phyloP scores from a whole-genome alignment of 352 stramenopile genomes.

The Globisporangium parvum region DNA sequence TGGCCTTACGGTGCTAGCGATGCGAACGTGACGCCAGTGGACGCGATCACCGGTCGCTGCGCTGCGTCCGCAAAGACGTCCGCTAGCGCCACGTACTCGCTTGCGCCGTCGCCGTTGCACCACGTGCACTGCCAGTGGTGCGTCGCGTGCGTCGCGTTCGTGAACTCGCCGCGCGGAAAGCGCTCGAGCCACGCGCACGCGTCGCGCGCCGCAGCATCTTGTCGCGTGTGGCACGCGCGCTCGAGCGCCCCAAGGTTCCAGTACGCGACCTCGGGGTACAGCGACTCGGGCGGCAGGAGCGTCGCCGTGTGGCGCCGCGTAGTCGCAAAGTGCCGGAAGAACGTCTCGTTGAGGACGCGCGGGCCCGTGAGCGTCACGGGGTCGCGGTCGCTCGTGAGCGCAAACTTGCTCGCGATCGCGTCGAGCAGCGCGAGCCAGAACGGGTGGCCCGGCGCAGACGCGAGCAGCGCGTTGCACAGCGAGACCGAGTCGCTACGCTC shows the following conservation, averaged over 20 bases:
- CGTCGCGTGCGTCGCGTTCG: constrained; percentile 28
- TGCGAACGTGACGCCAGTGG: not conserved
- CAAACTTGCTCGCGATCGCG: constrained; percentile 36
- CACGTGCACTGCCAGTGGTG: constrained; percentile 63
- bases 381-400: constrained; percentile 19
- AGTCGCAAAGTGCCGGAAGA: constrained; percentile 8
- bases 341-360: constrained; percentile 41
- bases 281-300: constrained; percentile 34
- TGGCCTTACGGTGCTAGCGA: not conserved
- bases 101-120: constrained; percentile 29
- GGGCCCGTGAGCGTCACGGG: constrained; percentile 41
- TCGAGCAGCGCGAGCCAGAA: constrained; percentile 51
- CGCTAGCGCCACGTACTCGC: constrained; percentile 21
- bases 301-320: constrained; percentile 8
- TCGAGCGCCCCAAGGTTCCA: constrained; percentile 42
- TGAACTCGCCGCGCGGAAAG: constrained; percentile 44
- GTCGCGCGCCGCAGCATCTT: constrained; percentile 16
- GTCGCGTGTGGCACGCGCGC: constrained; percentile 15
- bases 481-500: constrained; percentile 21
- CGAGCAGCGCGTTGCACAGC: constrained; percentile 59
- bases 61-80: constrained; percentile 16
- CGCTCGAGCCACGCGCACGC: constrained; percentile 32
- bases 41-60: constrained; percentile 5
- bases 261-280: constrained; percentile 49
- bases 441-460: constrained; percentile 32